A percentile compares a stretch with the other conserved stretches of the same genome.
These are phyloP conservation scores for Clitopilus passeckerianus DNA, from an alignment of 768 basidiomycete genomes.

Conservation along the genomic window DNA sequence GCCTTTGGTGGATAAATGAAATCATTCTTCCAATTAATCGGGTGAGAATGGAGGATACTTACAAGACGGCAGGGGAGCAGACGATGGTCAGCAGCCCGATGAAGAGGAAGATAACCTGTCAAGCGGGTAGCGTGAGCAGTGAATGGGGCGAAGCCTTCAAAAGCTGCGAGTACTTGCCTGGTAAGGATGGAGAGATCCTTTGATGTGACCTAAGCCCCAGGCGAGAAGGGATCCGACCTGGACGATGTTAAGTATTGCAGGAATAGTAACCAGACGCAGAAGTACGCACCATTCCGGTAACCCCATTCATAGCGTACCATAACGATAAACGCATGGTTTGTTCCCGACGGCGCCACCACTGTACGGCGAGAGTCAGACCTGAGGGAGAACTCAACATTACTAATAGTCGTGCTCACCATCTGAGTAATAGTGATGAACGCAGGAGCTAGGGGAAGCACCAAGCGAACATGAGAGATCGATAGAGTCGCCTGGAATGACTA, in stretches of 20 bases:
- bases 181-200: slow-evolving; percentile 9
- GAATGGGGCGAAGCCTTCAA: too few species aligned
- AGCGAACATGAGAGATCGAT: background rate
- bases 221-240: slow-evolving; percentile 34
- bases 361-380: background rate
- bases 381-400: too few species aligned
- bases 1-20: slow-evolving; percentile 12
- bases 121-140: too few species aligned
- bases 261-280: background rate
- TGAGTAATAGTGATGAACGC: slow-evolving; percentile 45
- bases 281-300: slow-evolving; percentile 24
- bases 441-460: slow-evolving; percentile 23
- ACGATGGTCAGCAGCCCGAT: slow-evolving; percentile 36
- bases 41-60: slow-evolving; percentile 2
- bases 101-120: slow-evolving; percentile 38
- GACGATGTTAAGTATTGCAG: too few species aligned
- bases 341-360: slow-evolving; percentile 46
- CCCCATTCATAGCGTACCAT: slow-evolving; percentile 40
- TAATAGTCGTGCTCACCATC: slow-evolving; percentile 21
- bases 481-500: background rate
- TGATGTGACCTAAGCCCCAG: slow-evolving; percentile 24
- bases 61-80: slow-evolving; percentile 31
- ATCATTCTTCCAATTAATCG: background rate
- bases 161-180: too few species aligned
- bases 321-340: slow-evolving; percentile 32